Conservation (phyloP, 345 rosid species). For the Carallia pectinifolia region DNA sequence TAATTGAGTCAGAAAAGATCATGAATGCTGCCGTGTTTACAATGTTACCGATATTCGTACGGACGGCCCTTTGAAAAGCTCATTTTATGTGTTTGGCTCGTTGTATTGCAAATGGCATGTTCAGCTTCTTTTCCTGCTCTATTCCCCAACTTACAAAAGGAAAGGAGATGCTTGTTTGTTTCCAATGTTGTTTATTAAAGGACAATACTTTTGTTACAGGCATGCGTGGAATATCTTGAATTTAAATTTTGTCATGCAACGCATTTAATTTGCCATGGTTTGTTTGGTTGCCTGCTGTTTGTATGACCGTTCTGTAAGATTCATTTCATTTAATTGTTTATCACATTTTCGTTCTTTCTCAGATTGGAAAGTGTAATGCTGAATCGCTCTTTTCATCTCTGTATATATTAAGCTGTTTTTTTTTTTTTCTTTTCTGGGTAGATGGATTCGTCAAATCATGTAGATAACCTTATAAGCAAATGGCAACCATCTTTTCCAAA, state of each 20-base stretch:
- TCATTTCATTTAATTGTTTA: no score
- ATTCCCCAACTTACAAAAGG: not conserved
- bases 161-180: not conserved
- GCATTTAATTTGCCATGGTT: no score
- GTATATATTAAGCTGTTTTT: not conserved
- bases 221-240: no score
- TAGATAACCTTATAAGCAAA: slow-evolving; percentile 44
- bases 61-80: no score
- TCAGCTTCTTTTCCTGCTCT: not conserved
- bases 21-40: no score
- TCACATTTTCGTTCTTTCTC: no score
- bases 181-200: not conserved
- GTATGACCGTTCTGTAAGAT: no score
- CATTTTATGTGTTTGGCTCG: no score
- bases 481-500: slow-evolving; percentile 51
- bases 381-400: not conserved
- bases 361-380: not conserved
- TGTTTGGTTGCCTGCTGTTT: no score
- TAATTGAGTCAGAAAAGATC: slow-evolving; percentile 1
- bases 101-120: not conserved
- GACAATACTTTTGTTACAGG: no score
- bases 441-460: slow-evolving; percentile 47
- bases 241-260: no score
- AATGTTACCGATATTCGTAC: no score
- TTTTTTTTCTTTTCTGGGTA: slow-evolving; percentile 8